Evolutionary conservation across 2,329 filamentous ascomycete genomes (phyloP).

Genomic region (Fusarium sp.): DNA sequence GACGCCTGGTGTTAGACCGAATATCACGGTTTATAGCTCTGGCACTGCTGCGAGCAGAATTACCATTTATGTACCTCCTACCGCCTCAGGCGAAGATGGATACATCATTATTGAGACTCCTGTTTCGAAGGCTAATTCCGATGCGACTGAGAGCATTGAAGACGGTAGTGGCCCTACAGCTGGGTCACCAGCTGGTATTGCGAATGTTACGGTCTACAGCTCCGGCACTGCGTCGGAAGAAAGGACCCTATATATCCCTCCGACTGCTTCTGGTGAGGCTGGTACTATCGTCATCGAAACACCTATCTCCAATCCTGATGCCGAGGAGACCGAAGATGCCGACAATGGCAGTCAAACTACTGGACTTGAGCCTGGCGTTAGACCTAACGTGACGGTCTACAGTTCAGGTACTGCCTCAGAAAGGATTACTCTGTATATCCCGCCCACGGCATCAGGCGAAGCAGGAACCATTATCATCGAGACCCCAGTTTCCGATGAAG

Average conservation of each 20-base stretch:
- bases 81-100: neutral
- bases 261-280: neutral
- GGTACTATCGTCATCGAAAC: slow-evolving; percentile 12
- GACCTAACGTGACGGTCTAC: neutral
- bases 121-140: rapidly evolving
- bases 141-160: neutral
- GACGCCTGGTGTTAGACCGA: neutral
- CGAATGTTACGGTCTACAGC: slow-evolving; percentile 5
- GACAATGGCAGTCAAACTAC: neutral
- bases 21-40: neutral
- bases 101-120: slow-evolving; percentile 10
- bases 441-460: neutral
- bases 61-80: slow-evolving; percentile 6
- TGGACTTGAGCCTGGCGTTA: neutral
- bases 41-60: neutral
- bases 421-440: neutral
- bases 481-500: neutral
- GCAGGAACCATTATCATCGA: slow-evolving; percentile 11
- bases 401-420: neutral
- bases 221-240: neutral
- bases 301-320: neutral
- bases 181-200: rapidly evolving
- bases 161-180: neutral
- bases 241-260: neutral
- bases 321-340: neutral